Evolutionary conservation across 2,329 filamentous ascomycete species (phyloP).

Genomic region (Arachnomyces sp.): DNA sequence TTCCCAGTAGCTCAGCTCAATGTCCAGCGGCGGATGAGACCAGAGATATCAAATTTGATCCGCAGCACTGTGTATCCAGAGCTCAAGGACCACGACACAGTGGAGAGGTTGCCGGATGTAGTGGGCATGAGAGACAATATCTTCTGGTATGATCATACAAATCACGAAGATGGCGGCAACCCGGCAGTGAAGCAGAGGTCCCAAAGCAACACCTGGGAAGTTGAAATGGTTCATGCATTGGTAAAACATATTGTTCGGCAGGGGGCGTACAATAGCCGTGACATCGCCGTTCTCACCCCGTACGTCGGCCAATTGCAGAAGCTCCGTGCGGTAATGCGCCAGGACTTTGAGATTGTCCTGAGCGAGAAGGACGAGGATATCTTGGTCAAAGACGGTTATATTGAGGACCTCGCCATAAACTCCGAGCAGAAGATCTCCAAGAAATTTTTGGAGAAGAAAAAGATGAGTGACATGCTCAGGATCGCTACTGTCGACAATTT

Average conservation of each 20-base stretch:
- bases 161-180: conserved; percentile 10
- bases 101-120: conserved; percentile 2
- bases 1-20: conserved; percentile 36
- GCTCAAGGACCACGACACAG: conserved; percentile 40
- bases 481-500: conserved; percentile 61
- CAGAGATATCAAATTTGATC: conserved; percentile 49
- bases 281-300: conserved; percentile 17
- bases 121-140: conserved; percentile 2
- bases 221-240: conserved; percentile 15
- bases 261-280: conserved; percentile 15
- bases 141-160: conserved; percentile 18
- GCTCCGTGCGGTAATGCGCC: conserved; percentile 3
- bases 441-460: not conserved
- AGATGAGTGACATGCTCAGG: conserved; percentile 3
- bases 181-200: conserved; percentile 2
- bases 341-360: conserved; percentile 22
- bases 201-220: conserved; percentile 15
- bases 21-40: conserved; percentile 55
- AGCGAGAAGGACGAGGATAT: conserved; percentile 51
- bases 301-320: conserved; percentile 14
- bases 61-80: conserved; percentile 46
- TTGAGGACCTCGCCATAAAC: conserved; percentile 15
- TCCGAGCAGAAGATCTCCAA: not conserved
- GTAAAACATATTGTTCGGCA: conserved; percentile 16
- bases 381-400: conserved; percentile 30